Evolutionary conservation across 192 early-diverging fungal genomes (phyloP), one percentile per base, ranked within the genome.

Genomic region (Phycomyces blakesleeanus): DNA sequence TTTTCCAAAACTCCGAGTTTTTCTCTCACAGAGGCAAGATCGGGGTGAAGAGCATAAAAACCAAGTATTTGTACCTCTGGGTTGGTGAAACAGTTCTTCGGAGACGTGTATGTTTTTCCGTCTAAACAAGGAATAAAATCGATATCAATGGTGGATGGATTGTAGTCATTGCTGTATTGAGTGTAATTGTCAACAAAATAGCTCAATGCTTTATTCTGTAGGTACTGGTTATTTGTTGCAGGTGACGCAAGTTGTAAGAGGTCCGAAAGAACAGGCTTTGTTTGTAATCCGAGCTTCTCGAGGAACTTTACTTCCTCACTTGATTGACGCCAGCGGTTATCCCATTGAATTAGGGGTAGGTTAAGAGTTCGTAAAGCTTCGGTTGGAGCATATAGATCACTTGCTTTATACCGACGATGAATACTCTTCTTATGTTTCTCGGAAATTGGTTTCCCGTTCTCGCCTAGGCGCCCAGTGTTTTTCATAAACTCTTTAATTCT

Each of bases 181-280:
- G 67, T 64, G 55, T 87, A 84, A 54, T 93, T 76, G 10, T 90
- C 87, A 8, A 89, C 61, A 50, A 96, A 83, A 71, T 93, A 93
- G 1, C 63, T 63, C 14, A 96, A 55, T 1, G 88, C 80, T 14
- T 81, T 67, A 6, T 55, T 66, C 20, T 86, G 85, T 25, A 82
- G 41, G 3, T 27, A 25, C 8, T 21, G 24, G 4, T 68, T 37
- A 5, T 57, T 55, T 0, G 72, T 51, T 5, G 68, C 51, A 2
- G 71, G 58, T 6, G 81, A 50, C 0, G 80, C 78, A 18, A 84
- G 29, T 0, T 55, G 24, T 1, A 88, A 63, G 1, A 88, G 29
- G 1, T 55, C 60, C 15, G 58, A 27, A 6, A 83, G 54, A 7
- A 77, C 52, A 0, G 83, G 83, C 29, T 72, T 51, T 4, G 59